Conservation (phyloP, 768 basidiomycete species). For the Sutorius australiensis region DNA sequence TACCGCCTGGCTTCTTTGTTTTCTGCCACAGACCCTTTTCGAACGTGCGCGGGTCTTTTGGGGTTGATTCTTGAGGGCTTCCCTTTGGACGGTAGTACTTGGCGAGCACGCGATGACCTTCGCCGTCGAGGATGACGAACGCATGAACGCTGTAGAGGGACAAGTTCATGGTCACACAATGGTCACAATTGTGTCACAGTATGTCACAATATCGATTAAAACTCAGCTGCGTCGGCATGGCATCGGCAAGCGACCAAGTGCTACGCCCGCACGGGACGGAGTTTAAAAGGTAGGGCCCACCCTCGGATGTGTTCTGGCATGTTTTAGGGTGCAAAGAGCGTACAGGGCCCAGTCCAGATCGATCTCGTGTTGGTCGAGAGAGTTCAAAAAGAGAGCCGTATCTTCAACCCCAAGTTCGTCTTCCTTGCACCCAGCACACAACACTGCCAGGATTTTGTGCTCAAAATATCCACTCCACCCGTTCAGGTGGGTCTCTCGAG, state of each 20-base stretch:
- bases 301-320: slow-evolving; percentile 6
- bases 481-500: slow-evolving; percentile 12
- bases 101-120: slow-evolving; percentile 90
- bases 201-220: too few species aligned
- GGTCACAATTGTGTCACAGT: too few species aligned
- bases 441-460: slow-evolving; percentile 43
- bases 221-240: too few species aligned
- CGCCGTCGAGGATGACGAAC: slow-evolving; percentile 91
- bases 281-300: slow-evolving; percentile 12
- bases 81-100: slow-evolving; percentile 86
- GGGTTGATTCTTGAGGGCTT: slow-evolving; percentile 39
- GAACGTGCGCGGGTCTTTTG: slow-evolving; percentile 93
- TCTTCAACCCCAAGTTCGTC: slow-evolving; percentile 26
- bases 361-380: background rate
- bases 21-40: slow-evolving; percentile 96
- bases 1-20: slow-evolving; percentile 91
- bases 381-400: slow-evolving; percentile 20
- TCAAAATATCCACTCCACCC: slow-evolving; percentile 18
- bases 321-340: slow-evolving; percentile 16
- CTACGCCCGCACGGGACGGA: too few species aligned
- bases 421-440: slow-evolving; percentile 46
- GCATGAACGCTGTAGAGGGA: slow-evolving; percentile 85
- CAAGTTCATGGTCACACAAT: slow-evolving; percentile 50
- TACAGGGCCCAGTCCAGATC: slow-evolving; percentile 10
- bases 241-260: too few species aligned